These are phyloP conservation scores for Aspergillus ostianus DNA, from an alignment of 495 filamentous ascomycete genomes.

Conservation along the genomic window DNA sequence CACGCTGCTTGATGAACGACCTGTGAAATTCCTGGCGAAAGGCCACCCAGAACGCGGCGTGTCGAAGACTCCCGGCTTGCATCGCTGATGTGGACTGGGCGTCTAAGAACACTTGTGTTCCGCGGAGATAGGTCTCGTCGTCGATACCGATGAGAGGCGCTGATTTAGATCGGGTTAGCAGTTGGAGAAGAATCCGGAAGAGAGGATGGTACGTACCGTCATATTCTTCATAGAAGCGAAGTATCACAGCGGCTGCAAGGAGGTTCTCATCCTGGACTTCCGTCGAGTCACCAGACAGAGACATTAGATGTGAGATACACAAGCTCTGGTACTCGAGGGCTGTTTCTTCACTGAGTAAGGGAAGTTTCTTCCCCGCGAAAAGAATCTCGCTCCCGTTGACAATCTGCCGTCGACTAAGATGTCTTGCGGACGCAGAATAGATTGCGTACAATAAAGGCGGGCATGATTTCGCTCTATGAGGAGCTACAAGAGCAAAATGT, in stretches of 20 bases:
- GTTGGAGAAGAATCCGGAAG: neutral
- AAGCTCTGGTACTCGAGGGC: constrained; percentile 29
- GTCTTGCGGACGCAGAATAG: constrained; percentile 12
- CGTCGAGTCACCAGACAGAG: constrained; percentile 16
- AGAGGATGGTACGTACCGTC: constrained; percentile 19
- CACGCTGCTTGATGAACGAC: constrained; percentile 30
- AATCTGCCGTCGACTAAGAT: constrained; percentile 13
- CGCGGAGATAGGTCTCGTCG: constrained; percentile 19
- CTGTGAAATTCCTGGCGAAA: constrained; percentile 37
- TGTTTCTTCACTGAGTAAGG: constrained; percentile 16
- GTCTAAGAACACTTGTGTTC: constrained; percentile 23
- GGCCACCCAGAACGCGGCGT: constrained; percentile 32
- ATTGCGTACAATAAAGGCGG: constrained; percentile 15
- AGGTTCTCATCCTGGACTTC: constrained; percentile 27
- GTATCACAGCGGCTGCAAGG: constrained; percentile 29
- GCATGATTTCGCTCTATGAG: constrained; percentile 7
- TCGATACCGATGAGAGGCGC: constrained; percentile 21
- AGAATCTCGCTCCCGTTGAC: neutral
- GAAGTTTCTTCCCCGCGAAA: constrained; percentile 11
- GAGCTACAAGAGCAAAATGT: constrained; percentile 13
- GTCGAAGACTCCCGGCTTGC: constrained; percentile 19
- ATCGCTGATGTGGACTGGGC: constrained; percentile 16
- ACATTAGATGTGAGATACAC: constrained; percentile 25
- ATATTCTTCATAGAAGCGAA: constrained; percentile 36
- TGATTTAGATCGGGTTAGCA: neutral